These are phyloP conservation scores for Aspergillus nanangensis DNA, from an alignment of 495 filamentous ascomycete species.

Conservation along the genomic window DNA sequence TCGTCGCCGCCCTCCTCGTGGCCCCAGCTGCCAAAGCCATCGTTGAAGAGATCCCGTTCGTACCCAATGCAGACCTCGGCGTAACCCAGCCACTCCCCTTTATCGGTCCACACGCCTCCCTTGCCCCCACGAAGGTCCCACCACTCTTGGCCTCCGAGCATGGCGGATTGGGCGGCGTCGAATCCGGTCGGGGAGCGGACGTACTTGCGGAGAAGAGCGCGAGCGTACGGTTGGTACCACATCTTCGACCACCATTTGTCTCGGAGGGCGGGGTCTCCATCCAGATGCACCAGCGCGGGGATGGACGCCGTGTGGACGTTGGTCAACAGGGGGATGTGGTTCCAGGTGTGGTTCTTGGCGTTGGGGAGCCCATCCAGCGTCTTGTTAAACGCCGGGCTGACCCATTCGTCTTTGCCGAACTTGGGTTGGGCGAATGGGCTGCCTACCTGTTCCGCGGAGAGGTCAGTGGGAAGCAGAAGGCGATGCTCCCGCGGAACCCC, in stretches of 20 bases:
- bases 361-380: constrained; percentile 40
- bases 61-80: constrained; percentile 49
- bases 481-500: constrained; percentile 38
- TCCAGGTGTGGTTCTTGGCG: constrained; percentile 38
- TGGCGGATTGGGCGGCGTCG: constrained; percentile 38
- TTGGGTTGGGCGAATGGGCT: constrained; percentile 38
- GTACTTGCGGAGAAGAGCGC: constrained; percentile 47
- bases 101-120: constrained; percentile 58
- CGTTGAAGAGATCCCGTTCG: constrained; percentile 47
- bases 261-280: constrained; percentile 37
- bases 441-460: constrained; percentile 26
- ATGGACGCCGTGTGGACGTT: constrained; percentile 47
- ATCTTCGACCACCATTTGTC: constrained; percentile 49
- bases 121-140: constrained; percentile 52
- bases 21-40: constrained; percentile 37
- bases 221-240: constrained; percentile 54
- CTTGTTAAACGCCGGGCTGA: constrained; percentile 34
- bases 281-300: constrained; percentile 47
- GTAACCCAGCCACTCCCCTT: constrained; percentile 49
- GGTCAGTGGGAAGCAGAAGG: constrained; percentile 38
- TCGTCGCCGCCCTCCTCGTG: constrained; percentile 64
- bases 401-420: constrained; percentile 25
- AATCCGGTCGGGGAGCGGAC: constrained; percentile 41
- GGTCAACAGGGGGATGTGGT: constrained; percentile 47
- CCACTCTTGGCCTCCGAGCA: constrained; percentile 46